A percentile compares a stretch with the other conserved stretches of the same genome.
phyloP scores from a whole-genome alignment of 163 green algal species.

The Chlorella variabilis region DNA sequence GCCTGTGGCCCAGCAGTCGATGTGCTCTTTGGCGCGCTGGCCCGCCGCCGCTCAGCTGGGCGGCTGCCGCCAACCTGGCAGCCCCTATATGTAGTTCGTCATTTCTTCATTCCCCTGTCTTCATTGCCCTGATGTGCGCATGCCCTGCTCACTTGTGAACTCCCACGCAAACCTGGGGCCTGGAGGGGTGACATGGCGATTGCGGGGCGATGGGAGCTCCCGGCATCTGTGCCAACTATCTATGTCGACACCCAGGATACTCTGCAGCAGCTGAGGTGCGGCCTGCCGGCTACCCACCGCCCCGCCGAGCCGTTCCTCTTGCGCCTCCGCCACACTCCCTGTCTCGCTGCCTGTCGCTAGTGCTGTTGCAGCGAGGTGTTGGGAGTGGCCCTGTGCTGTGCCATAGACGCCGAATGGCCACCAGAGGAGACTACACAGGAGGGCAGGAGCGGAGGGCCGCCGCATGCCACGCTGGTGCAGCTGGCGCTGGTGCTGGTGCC shows the following conservation, averaged over 20 bases:
- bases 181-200: too few relatives aligned
- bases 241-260: not conserved
- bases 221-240: not conserved
- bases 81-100: too few relatives aligned
- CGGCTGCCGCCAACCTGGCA: too few relatives aligned
- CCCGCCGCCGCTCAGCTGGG: too few relatives aligned
- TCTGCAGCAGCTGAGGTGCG: not conserved
- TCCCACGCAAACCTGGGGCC: too few relatives aligned
- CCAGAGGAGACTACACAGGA: slow-evolving; percentile 19
- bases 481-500: slow-evolving; percentile 33
- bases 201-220: not conserved
- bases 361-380: slow-evolving; percentile 24
- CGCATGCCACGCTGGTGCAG: slow-evolving; percentile 52
- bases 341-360: not conserved
- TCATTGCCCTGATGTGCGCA: too few relatives aligned
- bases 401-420: slow-evolving; percentile 56
- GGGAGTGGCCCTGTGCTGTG: slow-evolving; percentile 40
- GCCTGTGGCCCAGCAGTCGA: too few relatives aligned
- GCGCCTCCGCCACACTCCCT: not conserved
- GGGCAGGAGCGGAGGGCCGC: not conserved
- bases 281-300: not conserved
- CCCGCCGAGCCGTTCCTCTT: not conserved
- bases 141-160: too few relatives aligned
- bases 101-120: too few relatives aligned
- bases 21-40: too few relatives aligned